phyloP scores from a whole-genome alignment of 2,329 filamentous ascomycete genomes.

The Bipolaris victoriae region DNA sequence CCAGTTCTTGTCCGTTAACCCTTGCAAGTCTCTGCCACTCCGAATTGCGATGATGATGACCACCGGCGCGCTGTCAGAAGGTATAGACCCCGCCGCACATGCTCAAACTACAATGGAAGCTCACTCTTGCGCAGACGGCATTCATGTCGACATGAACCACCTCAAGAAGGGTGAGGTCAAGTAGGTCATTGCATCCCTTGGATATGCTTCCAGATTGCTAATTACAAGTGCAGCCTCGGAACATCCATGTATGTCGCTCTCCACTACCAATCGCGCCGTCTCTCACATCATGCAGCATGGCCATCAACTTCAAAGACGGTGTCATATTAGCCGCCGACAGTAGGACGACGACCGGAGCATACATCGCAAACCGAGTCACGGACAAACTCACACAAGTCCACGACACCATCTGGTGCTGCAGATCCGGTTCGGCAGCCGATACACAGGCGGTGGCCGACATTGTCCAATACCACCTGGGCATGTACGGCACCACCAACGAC shows the following conservation, averaged over 20 bases:
- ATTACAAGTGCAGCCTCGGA: constrained; percentile 69
- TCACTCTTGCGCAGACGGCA: constrained; percentile 75
- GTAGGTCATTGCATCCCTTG: constrained; percentile 61
- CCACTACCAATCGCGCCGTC: constrained; percentile 23
- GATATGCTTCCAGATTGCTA: constrained; percentile 1
- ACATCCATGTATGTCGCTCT: constrained; percentile 82
- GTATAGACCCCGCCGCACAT: constrained; percentile 26
- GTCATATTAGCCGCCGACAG: constrained; percentile 98
- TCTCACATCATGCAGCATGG: constrained; percentile 71
- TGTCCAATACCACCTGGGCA: constrained; percentile 92
- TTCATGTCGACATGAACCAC: constrained; percentile 98
- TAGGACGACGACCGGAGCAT: constrained; percentile 94
- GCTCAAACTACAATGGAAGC: constrained; percentile 22
- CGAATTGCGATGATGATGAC: constrained; percentile 35
- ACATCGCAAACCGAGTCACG: constrained; percentile 98
- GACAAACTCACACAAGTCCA: constrained; percentile 99
- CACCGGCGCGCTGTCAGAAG: constrained; percentile 49
- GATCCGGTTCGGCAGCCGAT: constrained; percentile 95
- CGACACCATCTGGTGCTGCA: constrained; percentile 99
- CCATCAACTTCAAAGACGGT: constrained; percentile 97
- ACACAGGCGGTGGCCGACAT: constrained; percentile 98
- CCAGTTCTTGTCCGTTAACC: not conserved
- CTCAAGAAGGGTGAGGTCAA: constrained; percentile 99
- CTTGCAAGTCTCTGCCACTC: constrained; percentile 6
- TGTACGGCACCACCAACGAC: constrained; percentile 89